Evolutionary conservation across 73 alveolate genomes (phyloP), one percentile per base, ranked within the genome.

Genomic region (Halteria grandinella): DNA sequence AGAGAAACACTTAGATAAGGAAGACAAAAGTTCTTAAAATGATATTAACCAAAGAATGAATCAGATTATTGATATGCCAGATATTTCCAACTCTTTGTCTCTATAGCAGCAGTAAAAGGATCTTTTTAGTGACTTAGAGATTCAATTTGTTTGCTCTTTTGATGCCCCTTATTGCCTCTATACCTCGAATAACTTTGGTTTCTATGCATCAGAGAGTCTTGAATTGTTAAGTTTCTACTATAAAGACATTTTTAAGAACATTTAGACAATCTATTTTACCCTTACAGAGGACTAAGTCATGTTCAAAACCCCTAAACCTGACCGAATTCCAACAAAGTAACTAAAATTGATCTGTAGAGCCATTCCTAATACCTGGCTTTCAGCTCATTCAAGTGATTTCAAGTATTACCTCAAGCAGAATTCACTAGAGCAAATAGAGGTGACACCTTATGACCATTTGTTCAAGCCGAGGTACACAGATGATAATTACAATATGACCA

Each of bases 121-220:
- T n/a, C n/a, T n/a, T n/a, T n/a, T n/a, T n/a, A n/a, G n/a, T n/a
- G n/a, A n/a, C n/a, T n/a, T n/a, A n/a, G n/a, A n/a, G n/a, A n/a
- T n/a, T n/a, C n/a, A n/a, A n/a, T n/a, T n/a, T n/a, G n/a, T n/a
- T n/a, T n/a, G n/a, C n/a, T n/a, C n/a, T n/a, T n/a, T n/a, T n/a
- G n/a, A n/a, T n/a, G n/a, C n/a, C n/a, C n/a, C n/a, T n/a, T n/a
- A n/a, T n/a, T n/a, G n/a, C n/a, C n/a, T n/a, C n/a, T n/a, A n/a
- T n/a, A n/a, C n/a, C n/a, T n/a, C n/a, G n/a, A 60, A 60, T 21
- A 60, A 60, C 43, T 60, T 36, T 60, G 77, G 77, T 15, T 21
- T 60, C 20, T 60, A 60, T 60, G 18, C 45, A 11, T 6, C 39
- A 1, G 77, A 60, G 18, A 59, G 43, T 45, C n/a, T 5, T 40